Conservation (phyloP, 495 filamentous ascomycete species). For the Penicillium waksmanii region DNA sequence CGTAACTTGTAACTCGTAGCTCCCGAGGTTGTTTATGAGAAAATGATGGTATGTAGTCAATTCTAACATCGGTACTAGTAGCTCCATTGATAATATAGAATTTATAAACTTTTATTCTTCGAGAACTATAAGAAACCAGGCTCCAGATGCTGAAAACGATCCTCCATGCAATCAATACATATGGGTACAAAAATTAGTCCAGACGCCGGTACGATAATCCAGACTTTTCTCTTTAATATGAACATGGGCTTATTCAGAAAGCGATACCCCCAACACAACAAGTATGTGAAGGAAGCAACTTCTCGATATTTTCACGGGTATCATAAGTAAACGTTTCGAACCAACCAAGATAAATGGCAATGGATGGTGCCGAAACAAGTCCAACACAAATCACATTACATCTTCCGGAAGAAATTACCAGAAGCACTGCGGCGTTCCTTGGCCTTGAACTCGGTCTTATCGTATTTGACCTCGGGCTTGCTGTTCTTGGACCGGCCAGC, state of each 20-base stretch:
- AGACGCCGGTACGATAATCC: constrained; percentile 7
- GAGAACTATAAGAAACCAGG: constrained; percentile 12
- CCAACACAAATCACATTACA: constrained; percentile 38
- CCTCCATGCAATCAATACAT: constrained; percentile 21
- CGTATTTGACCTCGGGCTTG: constrained; percentile 34
- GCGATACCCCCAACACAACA: not conserved
- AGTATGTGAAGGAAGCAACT: not conserved
- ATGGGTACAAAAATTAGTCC: constrained; percentile 7
- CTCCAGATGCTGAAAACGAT: constrained; percentile 25
- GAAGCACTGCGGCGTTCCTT: constrained; percentile 58
- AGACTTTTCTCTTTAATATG: constrained; percentile 7
- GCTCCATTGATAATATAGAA: not conserved
- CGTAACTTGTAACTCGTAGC: too few species aligned
- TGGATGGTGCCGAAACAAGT: not conserved
- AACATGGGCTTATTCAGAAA: constrained; percentile 5
- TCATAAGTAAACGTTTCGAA: not conserved
- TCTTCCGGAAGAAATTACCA: constrained; percentile 55
- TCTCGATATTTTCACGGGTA: constrained; percentile 10
- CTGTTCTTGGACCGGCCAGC: constrained; percentile 55
- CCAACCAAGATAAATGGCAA: not conserved
- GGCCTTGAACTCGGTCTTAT: constrained; percentile 35
- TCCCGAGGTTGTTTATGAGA: too few species aligned
- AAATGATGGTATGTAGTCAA: too few species aligned
- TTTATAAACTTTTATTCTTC: constrained; percentile 18
- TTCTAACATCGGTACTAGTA: too few species aligned